phyloP scores from a whole-genome alignment of 441 rosid species.

The Corymbia citriodora region DNA sequence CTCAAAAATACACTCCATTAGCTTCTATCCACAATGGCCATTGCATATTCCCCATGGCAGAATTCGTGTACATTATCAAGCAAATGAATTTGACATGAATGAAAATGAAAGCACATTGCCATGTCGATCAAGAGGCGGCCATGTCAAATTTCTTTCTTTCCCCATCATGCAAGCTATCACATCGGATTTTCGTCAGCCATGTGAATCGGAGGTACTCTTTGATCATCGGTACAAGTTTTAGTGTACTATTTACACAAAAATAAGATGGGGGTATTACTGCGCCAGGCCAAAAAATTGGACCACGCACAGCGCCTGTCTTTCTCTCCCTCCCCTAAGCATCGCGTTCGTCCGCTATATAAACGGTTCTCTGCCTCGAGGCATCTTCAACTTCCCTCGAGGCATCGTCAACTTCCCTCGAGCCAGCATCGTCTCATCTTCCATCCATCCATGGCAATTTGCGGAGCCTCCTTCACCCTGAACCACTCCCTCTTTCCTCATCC shows the following conservation, averaged over 20 bases:
- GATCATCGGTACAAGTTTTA: background rate
- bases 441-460: background rate
- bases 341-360: background rate
- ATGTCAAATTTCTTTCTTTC: background rate
- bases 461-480: background rate
- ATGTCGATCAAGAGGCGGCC: background rate
- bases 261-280: rapidly evolving
- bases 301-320: background rate
- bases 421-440: background rate
- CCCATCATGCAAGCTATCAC: background rate
- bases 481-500: background rate
- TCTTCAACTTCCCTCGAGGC: background rate
- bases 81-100: background rate
- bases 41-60: rapidly evolving
- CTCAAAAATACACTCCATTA: background rate
- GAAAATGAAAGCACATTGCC: rapidly evolving
- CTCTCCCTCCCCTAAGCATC: rapidly evolving
- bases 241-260: background rate
- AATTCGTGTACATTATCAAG: background rate
- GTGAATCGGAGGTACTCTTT: background rate
- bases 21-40: background rate
- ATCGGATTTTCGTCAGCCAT: too few species aligned
- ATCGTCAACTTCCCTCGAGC: background rate
- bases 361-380: background rate
- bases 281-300: background rate